Conservation (phyloP, 2,329 filamentous ascomycete species). For the Herpotrichia juniperi region DNA sequence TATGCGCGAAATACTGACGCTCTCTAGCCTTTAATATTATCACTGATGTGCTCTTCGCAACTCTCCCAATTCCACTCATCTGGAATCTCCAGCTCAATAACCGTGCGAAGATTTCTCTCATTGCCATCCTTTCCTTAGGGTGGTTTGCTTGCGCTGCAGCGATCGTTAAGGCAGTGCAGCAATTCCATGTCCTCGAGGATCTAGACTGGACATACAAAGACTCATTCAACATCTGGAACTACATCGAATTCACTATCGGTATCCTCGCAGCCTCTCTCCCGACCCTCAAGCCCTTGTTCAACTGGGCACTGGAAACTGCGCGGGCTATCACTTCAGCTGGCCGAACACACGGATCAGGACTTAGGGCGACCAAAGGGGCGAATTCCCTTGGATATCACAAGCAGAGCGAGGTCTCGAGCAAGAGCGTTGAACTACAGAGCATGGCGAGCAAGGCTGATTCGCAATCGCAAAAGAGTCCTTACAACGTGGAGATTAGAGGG, state of each 20-base stretch:
- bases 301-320: constrained; percentile 39
- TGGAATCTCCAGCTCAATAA: constrained; percentile 51
- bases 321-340: constrained; percentile 25
- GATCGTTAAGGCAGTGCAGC: constrained; percentile 50
- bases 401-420: constrained; percentile 15
- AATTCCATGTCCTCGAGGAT: constrained; percentile 42
- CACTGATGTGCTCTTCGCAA: constrained; percentile 50
- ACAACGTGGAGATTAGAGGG: constrained; percentile 23
- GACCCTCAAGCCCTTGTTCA: constrained; percentile 47
- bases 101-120: constrained; percentile 49
- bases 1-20: constrained; percentile 3
- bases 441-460: constrained; percentile 12
- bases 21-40: constrained; percentile 44
- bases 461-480: constrained; percentile 12
- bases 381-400: constrained; percentile 27
- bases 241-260: constrained; percentile 52
- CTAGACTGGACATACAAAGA: constrained; percentile 46
- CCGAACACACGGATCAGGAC: constrained; percentile 15
- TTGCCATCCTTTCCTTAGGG: constrained; percentile 45
- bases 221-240: constrained; percentile 54
- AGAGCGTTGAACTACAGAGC: constrained; percentile 21
- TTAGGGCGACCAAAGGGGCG: constrained; percentile 11
- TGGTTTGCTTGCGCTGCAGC: constrained; percentile 51
- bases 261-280: constrained; percentile 53
- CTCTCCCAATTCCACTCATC: constrained; percentile 51